phyloP scores from a whole-genome alignment of 345 rosid genomes.

The Salix suchowensis region DNA sequence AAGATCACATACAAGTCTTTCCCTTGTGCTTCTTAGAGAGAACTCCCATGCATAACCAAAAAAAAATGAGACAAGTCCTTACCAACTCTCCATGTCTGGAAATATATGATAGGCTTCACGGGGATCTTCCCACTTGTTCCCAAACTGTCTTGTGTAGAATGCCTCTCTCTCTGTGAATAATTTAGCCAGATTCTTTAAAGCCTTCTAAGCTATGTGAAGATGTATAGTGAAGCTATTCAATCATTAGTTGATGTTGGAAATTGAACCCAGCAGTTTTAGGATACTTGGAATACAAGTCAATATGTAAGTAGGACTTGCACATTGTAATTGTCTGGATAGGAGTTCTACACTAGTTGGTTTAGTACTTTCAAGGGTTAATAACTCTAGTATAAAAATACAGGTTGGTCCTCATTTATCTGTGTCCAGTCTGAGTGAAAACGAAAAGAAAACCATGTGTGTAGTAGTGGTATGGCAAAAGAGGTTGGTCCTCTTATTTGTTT shows the following conservation, averaged over 20 bases:
- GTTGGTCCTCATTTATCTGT: no score
- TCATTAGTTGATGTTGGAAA: neutral
- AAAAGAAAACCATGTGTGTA: no score
- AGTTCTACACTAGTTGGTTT: no score
- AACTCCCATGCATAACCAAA: neutral
- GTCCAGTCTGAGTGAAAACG: no score
- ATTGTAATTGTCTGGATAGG: no score
- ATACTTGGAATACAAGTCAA: no score
- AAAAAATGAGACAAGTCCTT: constrained; percentile 25
- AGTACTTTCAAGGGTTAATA: no score
- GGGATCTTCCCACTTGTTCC: constrained; percentile 59
- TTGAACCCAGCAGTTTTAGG: no score
- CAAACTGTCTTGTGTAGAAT: constrained; percentile 47
- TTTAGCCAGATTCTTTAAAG: constrained; percentile 21
- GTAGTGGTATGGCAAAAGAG: no score
- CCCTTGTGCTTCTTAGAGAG: neutral
- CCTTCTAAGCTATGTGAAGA: neutral
- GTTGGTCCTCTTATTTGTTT: no score
- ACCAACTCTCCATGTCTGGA: constrained; percentile 99
- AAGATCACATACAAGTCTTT: constrained; percentile 1
- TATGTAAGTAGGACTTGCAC: no score
- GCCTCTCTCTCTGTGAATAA: constrained; percentile 73
- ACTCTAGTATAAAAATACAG: no score
- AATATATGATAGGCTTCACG: constrained; percentile 74
- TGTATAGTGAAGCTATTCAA: neutral